Conservation (phyloP, 108 stramenopile species). For the Hondaea fermentalgiana region DNA sequence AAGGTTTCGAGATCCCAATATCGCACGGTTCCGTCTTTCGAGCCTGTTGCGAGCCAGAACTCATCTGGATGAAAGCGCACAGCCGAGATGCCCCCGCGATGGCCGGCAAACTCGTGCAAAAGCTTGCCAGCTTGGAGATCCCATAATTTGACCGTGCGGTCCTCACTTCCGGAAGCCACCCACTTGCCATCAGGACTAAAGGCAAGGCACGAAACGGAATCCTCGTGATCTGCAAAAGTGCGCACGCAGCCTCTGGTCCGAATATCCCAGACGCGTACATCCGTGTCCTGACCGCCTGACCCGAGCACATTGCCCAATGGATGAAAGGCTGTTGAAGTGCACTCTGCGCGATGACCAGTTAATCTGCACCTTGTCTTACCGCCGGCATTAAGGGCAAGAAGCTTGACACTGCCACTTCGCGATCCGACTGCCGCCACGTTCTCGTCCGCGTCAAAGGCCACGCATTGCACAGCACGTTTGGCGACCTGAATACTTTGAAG, state of each 20-base stretch:
- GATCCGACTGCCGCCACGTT: not conserved
- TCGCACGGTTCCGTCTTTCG: not conserved
- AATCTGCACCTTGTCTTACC: not conserved
- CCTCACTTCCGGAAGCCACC: not conserved
- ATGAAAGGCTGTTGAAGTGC: not conserved
- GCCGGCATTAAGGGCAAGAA: not conserved
- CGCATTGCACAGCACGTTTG: not conserved
- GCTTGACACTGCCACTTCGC: not conserved
- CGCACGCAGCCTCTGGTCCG: not conserved
- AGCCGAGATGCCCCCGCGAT: not conserved
- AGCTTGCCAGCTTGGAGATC: not conserved
- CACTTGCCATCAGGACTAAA: slow-evolving; percentile 4
- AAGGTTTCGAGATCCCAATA: slow-evolving; percentile 3
- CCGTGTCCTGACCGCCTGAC: not conserved
- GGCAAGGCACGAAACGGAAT: not conserved
- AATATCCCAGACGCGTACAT: not conserved
- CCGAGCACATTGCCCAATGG: not conserved
- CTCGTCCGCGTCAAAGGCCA: not conserved
- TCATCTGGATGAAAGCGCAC: not conserved
- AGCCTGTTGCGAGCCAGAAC: not conserved
- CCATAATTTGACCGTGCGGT: not conserved
- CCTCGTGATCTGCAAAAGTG: not conserved
- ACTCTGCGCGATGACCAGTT: not conserved
- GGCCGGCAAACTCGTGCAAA: not conserved
- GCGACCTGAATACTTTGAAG: not conserved